Conservation (phyloP, 1,284 basidiomycete genomes). For the Cryptococcus hybrid region DNA sequence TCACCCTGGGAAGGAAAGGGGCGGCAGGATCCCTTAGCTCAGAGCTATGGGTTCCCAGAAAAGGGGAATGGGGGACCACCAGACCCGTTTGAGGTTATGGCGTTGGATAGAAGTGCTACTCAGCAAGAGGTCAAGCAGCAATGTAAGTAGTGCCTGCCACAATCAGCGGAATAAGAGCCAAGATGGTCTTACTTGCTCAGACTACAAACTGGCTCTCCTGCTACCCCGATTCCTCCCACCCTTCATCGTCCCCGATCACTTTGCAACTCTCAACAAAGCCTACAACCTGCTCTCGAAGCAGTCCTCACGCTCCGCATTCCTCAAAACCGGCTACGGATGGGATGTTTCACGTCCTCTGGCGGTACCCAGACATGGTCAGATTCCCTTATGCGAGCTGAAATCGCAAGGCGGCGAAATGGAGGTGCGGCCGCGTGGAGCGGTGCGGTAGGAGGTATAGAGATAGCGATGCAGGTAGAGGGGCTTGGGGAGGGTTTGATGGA, state of each 20-base stretch:
- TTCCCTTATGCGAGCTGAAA: constrained; percentile 17
- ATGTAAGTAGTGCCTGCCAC: constrained; percentile 29
- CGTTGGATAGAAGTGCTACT: constrained; percentile 30
- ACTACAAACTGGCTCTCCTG: constrained; percentile 47
- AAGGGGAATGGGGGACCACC: constrained; percentile 28
- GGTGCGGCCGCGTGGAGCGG: constrained; percentile 33
- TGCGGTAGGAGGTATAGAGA: constrained; percentile 20
- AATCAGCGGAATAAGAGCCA: not conserved
- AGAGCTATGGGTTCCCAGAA: constrained; percentile 36
- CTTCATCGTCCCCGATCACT: constrained; percentile 41
- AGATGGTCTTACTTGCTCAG: constrained; percentile 12
- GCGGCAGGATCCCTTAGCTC: constrained; percentile 3
- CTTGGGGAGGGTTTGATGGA: constrained; percentile 28
- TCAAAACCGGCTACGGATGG: constrained; percentile 47
- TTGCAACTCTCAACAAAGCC: constrained; percentile 41
- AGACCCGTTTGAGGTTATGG: constrained; percentile 47
- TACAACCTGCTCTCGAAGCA: constrained; percentile 45
- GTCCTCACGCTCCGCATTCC: constrained; percentile 30
- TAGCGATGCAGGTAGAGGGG: constrained; percentile 28
- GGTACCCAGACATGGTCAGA: constrained; percentile 17
- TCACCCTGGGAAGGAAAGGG: constrained; percentile 15
- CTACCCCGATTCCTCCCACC: constrained; percentile 48
- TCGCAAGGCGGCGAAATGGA: constrained; percentile 22
- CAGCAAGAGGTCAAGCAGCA: constrained; percentile 41
- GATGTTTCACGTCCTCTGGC: not conserved